Evolutionary conservation across 257 asterid species (phyloP).

Genomic region (Solanum etuberosum): DNA sequence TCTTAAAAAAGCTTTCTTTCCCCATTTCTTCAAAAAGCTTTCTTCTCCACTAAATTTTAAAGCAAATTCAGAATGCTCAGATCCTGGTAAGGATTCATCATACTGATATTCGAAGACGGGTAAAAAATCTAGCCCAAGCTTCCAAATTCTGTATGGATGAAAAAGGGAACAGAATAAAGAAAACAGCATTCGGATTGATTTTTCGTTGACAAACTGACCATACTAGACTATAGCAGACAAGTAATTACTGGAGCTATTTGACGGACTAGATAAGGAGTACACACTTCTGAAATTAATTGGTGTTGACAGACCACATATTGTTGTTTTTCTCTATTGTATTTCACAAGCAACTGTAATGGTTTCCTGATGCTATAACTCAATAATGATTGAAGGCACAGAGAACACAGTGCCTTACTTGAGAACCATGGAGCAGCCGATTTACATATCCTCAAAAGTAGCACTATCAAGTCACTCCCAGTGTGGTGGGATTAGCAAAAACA

Average conservation of each 20-base stretch:
- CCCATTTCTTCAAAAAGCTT: neutral
- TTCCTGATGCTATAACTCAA: neutral
- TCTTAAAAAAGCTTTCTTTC: neutral
- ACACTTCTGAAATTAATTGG: neutral
- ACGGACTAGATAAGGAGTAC: neutral
- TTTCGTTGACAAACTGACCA: neutral
- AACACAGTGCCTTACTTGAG: neutral
- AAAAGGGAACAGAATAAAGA: neutral
- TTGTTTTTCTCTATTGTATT: neutral
- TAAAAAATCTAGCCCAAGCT: neutral
- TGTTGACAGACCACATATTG: neutral
- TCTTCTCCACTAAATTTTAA: neutral
- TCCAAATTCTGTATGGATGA: neutral
- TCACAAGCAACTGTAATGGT: neutral
- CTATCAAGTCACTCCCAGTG: neutral
- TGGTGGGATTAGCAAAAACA: neutral
- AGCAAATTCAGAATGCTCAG: neutral
- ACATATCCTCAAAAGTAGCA: neutral
- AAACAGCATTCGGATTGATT: neutral
- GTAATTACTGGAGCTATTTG: neutral
- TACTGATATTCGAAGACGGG: neutral
- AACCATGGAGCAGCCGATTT: neutral
- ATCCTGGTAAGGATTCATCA: neutral
- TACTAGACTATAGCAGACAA: neutral
- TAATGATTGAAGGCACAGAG: neutral